phyloP scores from a whole-genome alignment of 345 rosid genomes.

The Populus euphratica region DNA sequence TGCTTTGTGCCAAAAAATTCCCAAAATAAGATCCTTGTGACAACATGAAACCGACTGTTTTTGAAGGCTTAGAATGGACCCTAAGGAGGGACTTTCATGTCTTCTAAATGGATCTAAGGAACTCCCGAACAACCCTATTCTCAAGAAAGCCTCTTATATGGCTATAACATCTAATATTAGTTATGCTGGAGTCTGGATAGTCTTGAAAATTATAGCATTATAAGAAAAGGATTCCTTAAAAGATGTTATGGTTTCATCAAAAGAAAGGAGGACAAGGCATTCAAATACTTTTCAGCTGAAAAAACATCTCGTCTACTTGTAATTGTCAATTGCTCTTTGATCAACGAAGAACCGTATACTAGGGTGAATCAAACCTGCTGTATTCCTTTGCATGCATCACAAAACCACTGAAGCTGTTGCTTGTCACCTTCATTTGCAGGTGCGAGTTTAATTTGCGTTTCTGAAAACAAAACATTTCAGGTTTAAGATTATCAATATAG shows the following conservation, averaged over 20 bases:
- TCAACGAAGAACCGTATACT: neutral
- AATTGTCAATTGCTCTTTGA: neutral
- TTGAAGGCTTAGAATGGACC: neutral
- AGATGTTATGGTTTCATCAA: neutral
- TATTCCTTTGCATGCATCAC: conserved; percentile 95
- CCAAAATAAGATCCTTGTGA: neutral
- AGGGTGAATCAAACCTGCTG: conserved; percentile 55
- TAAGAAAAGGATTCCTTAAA: neutral
- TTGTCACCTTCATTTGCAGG: conserved; percentile 68
- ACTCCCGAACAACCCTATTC: neutral
- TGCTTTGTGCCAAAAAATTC: neutral
- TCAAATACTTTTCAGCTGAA: neutral
- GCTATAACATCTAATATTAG: neutral
- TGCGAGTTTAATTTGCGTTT: conserved; percentile 69
- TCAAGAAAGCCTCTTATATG: neutral
- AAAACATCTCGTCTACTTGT: neutral
- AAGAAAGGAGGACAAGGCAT: neutral
- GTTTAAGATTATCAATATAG: neutral
- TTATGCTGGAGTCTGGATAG: neutral
- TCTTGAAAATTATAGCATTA: neutral
- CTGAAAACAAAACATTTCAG: conserved; percentile 38
- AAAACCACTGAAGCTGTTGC: conserved; percentile 78
- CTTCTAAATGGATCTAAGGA: neutral
- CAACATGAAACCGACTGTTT: neutral
- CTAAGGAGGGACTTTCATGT: neutral